Evolutionary conservation across 1,284 basidiomycete species (phyloP).

Genomic region (Ceratobasidium sp.): DNA sequence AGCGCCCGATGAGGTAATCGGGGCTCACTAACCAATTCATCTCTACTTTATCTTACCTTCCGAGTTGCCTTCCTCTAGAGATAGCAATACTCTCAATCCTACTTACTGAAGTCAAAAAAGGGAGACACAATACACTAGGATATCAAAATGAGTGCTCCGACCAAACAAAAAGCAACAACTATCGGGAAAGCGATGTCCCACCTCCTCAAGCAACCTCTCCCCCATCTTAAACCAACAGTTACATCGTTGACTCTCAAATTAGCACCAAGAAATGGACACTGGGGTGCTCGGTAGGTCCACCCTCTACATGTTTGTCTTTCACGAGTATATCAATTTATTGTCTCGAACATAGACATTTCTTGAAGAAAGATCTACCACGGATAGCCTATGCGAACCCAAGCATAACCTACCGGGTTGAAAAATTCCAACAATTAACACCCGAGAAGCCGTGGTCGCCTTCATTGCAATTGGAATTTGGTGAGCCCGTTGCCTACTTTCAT

Average conservation of each 20-base stretch:
- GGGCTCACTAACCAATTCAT: background rate
- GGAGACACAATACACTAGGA: too few species aligned
- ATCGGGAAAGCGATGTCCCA: conserved; percentile 50
- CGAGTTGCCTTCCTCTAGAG: background rate
- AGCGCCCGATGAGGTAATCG: conserved; percentile 3
- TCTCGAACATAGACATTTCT: conserved; percentile 70
- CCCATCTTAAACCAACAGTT: conserved; percentile 65
- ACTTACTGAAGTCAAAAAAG: background rate
- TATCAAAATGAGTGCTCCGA: conserved; percentile 7
- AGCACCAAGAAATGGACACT: conserved; percentile 76
- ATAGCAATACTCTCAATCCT: background rate
- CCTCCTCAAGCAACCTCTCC: conserved; percentile 68
- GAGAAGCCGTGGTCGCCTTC: conserved; percentile 35
- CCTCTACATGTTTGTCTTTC: background rate
- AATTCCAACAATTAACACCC: conserved; percentile 19
- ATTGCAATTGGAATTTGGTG: conserved; percentile 34
- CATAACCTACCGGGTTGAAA: conserved; percentile 47
- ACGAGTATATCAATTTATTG: background rate
- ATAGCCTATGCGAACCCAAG: conserved; percentile 79
- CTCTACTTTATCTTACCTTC: background rate
- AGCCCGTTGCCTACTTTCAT: background rate
- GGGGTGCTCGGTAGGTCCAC: conserved; percentile 73
- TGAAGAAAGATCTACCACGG: conserved; percentile 78
- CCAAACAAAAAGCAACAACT: conserved; percentile 24
- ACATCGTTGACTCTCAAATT: conserved; percentile 69